Conservation (phyloP, 2,329 filamentous ascomycete species). For the Epichloe coenophiala region DNA sequence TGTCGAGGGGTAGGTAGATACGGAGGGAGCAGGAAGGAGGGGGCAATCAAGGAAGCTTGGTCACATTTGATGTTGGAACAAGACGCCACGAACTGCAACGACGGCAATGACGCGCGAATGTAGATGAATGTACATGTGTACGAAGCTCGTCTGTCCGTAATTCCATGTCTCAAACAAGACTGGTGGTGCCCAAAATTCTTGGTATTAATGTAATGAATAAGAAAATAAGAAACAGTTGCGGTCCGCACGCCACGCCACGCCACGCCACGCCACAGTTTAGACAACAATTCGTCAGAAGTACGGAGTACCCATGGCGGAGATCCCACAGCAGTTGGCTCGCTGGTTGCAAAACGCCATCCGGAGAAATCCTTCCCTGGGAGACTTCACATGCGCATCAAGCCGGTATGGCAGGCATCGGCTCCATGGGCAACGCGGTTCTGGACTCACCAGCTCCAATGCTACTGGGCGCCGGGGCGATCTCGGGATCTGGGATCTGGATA, state of each 20-base stretch:
- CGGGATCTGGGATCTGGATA: constrained; percentile 69
- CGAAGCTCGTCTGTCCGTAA: too few relatives aligned
- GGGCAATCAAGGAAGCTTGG: too few relatives aligned
- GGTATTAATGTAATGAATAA: neutral
- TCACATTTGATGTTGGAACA: too few relatives aligned
- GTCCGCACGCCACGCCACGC: neutral
- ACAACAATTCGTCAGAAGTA: too few relatives aligned
- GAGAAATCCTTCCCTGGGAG: neutral
- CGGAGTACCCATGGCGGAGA: too few relatives aligned
- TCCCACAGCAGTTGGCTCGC: too few relatives aligned
- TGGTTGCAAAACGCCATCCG: neutral
- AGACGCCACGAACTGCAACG: too few relatives aligned
- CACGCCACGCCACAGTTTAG: neutral
- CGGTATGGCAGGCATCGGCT: constrained; percentile 15
- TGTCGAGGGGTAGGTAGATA: too few relatives aligned
- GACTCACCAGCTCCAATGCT: constrained; percentile 27
- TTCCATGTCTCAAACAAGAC: too few relatives aligned
- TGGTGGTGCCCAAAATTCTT: neutral
- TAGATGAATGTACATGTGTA: too few relatives aligned
- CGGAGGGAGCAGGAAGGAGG: constrained; percentile 19
- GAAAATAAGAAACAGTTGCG: neutral
- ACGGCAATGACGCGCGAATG: too few relatives aligned
- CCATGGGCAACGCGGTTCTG: constrained; percentile 19
- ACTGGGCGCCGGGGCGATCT: constrained; percentile 43
- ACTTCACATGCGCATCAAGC: constrained; percentile 7